These are phyloP conservation scores for Agrostemma githago DNA, from an alignment of 148 eudicot species.

Conservation along the genomic window DNA sequence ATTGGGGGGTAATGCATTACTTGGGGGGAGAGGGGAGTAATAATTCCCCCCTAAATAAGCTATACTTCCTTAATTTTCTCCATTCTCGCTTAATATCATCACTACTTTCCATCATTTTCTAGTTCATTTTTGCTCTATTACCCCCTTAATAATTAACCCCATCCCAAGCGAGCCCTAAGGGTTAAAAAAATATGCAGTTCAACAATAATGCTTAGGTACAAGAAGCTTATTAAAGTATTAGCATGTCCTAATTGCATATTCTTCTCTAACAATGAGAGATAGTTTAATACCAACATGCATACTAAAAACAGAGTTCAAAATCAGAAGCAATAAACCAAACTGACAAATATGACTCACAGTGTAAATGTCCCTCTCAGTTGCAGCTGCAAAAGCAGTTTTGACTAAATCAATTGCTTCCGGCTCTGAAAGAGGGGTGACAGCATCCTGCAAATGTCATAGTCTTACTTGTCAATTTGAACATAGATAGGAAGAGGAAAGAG, in stretches of 20 bases:
- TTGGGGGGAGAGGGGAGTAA: too few relatives aligned
- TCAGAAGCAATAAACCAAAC: not conserved
- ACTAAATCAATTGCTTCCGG: conserved; percentile 91
- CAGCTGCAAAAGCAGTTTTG: conserved; percentile 94
- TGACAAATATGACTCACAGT: conserved; percentile 52
- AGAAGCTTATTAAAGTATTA: too few relatives aligned
- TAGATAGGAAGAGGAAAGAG: too few relatives aligned
- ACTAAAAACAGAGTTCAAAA: not conserved
- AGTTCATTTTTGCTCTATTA: too few relatives aligned
- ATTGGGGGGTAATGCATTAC: too few relatives aligned
- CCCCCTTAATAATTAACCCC: too few relatives aligned
- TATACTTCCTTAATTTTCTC: too few relatives aligned
- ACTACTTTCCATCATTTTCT: too few relatives aligned
- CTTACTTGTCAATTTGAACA: conserved; percentile 7
- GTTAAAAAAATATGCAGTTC: too few relatives aligned
- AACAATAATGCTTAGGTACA: not conserved
- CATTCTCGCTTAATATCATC: too few relatives aligned
- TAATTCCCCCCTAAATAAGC: too few relatives aligned
- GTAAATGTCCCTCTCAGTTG: conserved; percentile 95
- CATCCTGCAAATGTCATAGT: conserved; percentile 39
- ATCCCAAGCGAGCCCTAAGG: too few relatives aligned
- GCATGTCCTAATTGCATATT: not conserved
- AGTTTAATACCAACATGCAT: not conserved
- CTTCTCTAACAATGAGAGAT: not conserved
- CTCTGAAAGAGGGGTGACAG: conserved; percentile 90